These are phyloP conservation scores for Medicago ruthenica DNA, from an alignment of 306 rosid genomes.

Conservation along the genomic window DNA sequence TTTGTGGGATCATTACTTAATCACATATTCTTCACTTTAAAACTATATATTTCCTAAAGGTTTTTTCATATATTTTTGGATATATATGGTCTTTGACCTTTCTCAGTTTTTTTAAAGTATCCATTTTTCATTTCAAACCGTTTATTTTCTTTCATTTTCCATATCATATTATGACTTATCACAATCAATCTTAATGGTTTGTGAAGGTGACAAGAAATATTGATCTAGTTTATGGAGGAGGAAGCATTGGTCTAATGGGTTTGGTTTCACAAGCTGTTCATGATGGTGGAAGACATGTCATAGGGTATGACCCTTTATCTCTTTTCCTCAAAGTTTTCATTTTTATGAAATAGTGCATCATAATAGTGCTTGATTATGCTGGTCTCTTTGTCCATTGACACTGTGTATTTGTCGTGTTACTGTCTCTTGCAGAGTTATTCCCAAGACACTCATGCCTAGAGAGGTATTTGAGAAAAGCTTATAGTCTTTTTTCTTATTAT, in stretches of 20 bases:
- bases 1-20: constrained; percentile 19
- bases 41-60: no score
- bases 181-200: constrained; percentile 34
- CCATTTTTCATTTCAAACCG: neutral
- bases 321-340: constrained; percentile 15
- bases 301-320: constrained; percentile 62
- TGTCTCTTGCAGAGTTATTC: constrained; percentile 95
- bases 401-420: constrained; percentile 67
- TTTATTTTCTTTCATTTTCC: neutral
- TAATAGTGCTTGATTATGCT: constrained; percentile 38
- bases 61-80: no score
- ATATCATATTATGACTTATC: neutral
- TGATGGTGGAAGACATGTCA: constrained; percentile 98
- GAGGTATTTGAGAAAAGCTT: constrained; percentile 84
- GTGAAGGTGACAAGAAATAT: constrained; percentile 88
- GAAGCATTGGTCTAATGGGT: constrained; percentile 99
- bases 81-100: no score
- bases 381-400: constrained; percentile 51
- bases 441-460: constrained; percentile 99
- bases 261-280: constrained; percentile 99
- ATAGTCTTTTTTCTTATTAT: constrained; percentile 46
- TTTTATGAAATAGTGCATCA: neutral
- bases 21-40: no score
- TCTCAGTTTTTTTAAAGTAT: neutral
- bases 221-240: constrained; percentile 98